Base-by-base conservation (phyloP, 352 stramenopile species). In the Aphanomyces cochlioides region DNA sequence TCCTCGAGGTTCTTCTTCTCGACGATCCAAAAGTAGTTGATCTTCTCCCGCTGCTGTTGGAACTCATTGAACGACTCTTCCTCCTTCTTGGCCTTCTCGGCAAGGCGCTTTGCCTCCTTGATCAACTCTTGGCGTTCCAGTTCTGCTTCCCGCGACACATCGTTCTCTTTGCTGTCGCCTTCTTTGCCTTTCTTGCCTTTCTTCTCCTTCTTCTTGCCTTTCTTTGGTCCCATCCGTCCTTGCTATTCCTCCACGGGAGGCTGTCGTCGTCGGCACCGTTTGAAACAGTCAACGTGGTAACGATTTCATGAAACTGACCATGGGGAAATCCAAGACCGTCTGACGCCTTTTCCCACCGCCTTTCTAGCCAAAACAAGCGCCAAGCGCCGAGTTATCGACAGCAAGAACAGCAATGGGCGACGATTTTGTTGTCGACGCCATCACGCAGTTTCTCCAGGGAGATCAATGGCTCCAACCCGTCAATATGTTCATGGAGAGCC, bases 1-100 rank as follows among this genome's bases (percentile, higher is more conserved):
- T 98, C 93, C 72, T 98, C 94, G 57, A 98, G 80, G 66, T 97
- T 96, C 73, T 98, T 98, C 79, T 98, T 98, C 74, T 98, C 93
- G 37, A 98, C 90, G 74, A 98, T 98, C 94, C 94, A 98, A 75
- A 98, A 98, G 82, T 98, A 98, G 72, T 98, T 98, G 71, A 98
- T 89, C 75, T 97, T 97, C 73, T 98, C 93, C 63, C 92, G 78
- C 79, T 98, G 92, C 77, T 98, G 93, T 78, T 98, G 93, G 69
- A 98, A 98, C 74, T 98, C 90, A 73, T 98, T 98, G 78, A 98
- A 98, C 66, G 91, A 74, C 61, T 92, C 84, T 73, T 98, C 90
- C 69, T 98, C 93, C 48, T 92, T 90, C 63, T 92, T 87, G 12
- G 83, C 90, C 75, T 92, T 86, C 34, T 92, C 83, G 13, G 87